Evolutionary conservation across 257 asterid species (phyloP).

Genomic region (Datura wrightii): DNA sequence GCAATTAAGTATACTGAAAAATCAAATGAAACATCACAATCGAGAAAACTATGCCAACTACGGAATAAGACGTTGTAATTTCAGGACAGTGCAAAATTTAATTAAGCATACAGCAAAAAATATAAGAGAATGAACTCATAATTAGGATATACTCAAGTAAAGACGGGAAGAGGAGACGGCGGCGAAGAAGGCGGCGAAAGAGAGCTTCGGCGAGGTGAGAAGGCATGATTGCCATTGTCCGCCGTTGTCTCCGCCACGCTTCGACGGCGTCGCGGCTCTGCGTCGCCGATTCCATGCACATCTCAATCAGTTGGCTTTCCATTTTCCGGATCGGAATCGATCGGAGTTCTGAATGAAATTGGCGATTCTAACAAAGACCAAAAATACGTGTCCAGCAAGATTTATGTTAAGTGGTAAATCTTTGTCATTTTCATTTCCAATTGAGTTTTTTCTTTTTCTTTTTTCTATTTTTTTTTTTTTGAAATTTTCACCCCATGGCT

Average conservation of each 20-base stretch:
- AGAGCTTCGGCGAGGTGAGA: slow-evolving; percentile 77
- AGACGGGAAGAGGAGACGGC: slow-evolving; percentile 85
- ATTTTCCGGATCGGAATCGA: slow-evolving; percentile 3
- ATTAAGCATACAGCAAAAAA: neutral
- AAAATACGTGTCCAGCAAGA: slow-evolving; percentile 2
- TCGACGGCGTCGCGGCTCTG: slow-evolving; percentile 67
- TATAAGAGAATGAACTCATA: neutral
- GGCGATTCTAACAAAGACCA: neutral
- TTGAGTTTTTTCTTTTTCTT: no score
- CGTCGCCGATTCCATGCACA: slow-evolving; percentile 85
- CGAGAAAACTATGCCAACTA: neutral
- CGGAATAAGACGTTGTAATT: neutral
- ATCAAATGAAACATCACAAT: neutral
- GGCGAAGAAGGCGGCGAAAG: slow-evolving; percentile 67
- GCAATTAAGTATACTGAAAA: neutral
- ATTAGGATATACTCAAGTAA: slow-evolving; percentile 66
- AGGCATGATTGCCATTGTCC: slow-evolving; percentile 81
- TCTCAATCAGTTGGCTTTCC: slow-evolving; percentile 54
- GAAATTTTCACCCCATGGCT: neutral
- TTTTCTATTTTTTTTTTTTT: no score
- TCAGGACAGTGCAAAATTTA: neutral
- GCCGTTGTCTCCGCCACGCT: slow-evolving; percentile 92
- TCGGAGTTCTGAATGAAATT: neutral
- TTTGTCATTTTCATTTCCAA: no score
- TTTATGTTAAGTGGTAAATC: neutral